Evolutionary conservation across 768 basidiomycete species (phyloP).

Genomic region (Sarcodon sp.): DNA sequence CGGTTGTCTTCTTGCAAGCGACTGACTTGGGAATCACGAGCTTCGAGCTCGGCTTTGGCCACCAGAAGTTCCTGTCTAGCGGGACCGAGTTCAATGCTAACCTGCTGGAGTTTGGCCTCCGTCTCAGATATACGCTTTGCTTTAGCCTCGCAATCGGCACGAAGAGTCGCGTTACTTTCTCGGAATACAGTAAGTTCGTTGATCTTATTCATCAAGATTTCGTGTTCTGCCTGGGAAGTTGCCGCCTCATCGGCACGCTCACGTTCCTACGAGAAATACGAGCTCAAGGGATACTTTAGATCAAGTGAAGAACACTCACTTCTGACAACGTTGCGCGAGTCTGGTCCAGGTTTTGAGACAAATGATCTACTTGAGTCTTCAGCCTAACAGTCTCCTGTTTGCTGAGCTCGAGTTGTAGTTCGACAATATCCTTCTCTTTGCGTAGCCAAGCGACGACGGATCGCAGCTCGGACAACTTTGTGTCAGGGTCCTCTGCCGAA

Average conservation of each 20-base stretch:
- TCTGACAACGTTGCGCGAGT: slow-evolving; percentile 58
- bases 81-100: slow-evolving; percentile 58
- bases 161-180: slow-evolving; percentile 80
- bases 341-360: slow-evolving; percentile 59
- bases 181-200: slow-evolving; percentile 78
- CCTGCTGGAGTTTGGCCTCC: slow-evolving; percentile 43
- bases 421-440: slow-evolving; percentile 87
- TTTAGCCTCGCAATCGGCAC: slow-evolving; percentile 64
- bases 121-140: slow-evolving; percentile 56
- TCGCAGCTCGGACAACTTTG: slow-evolving; percentile 59
- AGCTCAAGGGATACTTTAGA: not conserved
- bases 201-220: slow-evolving; percentile 75
- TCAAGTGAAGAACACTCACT: slow-evolving; percentile 22
- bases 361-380: slow-evolving; percentile 64
- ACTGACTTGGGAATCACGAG: slow-evolving; percentile 49
- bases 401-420: slow-evolving; percentile 74
- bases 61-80: slow-evolving; percentile 56
- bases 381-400: slow-evolving; percentile 65
- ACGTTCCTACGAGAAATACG: slow-evolving; percentile 44
- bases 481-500: slow-evolving; percentile 36
- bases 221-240: slow-evolving; percentile 66
- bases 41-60: slow-evolving; percentile 63
- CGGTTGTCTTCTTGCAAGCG: slow-evolving; percentile 67
- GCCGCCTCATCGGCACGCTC: slow-evolving; percentile 62
- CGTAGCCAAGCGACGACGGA: slow-evolving; percentile 73